These are phyloP conservation scores for Zalerion maritima DNA, from an alignment of 495 filamentous ascomycete species.

Conservation along the genomic window DNA sequence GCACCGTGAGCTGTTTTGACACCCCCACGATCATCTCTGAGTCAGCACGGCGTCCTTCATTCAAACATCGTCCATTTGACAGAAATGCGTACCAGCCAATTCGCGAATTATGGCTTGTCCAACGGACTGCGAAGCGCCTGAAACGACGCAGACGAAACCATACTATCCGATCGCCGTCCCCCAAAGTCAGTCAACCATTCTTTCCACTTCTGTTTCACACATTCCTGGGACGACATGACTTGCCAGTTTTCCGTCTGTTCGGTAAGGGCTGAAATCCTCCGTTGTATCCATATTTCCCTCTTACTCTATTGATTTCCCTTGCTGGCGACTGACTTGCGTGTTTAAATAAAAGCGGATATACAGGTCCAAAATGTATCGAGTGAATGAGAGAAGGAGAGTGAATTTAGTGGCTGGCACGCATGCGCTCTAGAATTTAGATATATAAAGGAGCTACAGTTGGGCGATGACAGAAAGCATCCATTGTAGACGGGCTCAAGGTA, in stretches of 20 bases:
- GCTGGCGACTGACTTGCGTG: too few relatives aligned
- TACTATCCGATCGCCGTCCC: slow-evolving; percentile 21
- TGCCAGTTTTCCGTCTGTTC: slow-evolving; percentile 44
- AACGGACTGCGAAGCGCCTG: slow-evolving; percentile 40
- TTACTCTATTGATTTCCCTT: too few relatives aligned
- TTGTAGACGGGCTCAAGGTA: too few relatives aligned
- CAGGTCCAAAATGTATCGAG: too few relatives aligned
- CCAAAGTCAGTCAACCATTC: not conserved
- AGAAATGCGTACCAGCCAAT: slow-evolving; percentile 31
- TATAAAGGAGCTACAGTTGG: too few relatives aligned
- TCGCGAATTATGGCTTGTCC: slow-evolving; percentile 43
- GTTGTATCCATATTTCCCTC: slow-evolving; percentile 24
- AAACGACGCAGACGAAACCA: slow-evolving; percentile 49
- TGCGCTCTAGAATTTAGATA: too few relatives aligned
- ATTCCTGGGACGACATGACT: too few relatives aligned
- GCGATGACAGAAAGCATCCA: too few relatives aligned
- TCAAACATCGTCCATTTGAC: not conserved
- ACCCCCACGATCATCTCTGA: too few relatives aligned
- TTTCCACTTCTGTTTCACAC: not conserved
- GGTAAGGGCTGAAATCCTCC: slow-evolving; percentile 43
- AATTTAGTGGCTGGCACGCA: too few relatives aligned
- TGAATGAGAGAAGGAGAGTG: too few relatives aligned
- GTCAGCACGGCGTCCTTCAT: slow-evolving; percentile 4
- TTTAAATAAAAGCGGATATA: too few relatives aligned
- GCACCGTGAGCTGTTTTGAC: slow-evolving; percentile 45